A percentile compares a stretch with the other conserved stretches of the same genome.
Evolutionary conservation across 306 rosid genomes (phyloP).

Genomic region (Herpetospermum pedunculosum): DNA sequence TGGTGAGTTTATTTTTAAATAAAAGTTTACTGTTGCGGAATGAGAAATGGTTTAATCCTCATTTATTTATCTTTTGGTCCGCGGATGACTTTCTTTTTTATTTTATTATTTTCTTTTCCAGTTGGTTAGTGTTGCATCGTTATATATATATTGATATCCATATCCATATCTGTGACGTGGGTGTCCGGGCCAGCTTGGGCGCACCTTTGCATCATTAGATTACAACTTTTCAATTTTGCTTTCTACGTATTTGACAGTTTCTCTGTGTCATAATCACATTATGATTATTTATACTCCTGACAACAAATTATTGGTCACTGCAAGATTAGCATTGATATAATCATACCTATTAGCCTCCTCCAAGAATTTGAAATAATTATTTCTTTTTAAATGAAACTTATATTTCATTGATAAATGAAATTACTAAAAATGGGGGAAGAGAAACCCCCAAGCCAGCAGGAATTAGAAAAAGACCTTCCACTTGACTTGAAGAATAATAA

Average conservation of each 20-base stretch:
- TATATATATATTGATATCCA: too few species aligned
- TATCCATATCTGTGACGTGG: too few species aligned
- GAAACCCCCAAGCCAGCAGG: background rate
- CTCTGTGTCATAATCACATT: background rate
- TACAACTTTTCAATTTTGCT: background rate
- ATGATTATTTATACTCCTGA: background rate
- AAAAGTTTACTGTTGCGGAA: background rate
- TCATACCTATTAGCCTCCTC: background rate
- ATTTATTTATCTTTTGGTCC: background rate
- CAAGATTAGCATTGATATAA: background rate
- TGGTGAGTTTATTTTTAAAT: background rate
- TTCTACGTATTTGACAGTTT: background rate
- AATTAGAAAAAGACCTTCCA: background rate
- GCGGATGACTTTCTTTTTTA: background rate
- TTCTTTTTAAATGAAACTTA: background rate
- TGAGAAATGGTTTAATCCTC: background rate
- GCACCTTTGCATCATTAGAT: background rate
- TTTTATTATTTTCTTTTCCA: background rate
- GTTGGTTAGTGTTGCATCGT: background rate
- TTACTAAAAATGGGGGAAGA: background rate
- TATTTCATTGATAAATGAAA: background rate
- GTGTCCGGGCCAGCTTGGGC: too few species aligned
- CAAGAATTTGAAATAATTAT: background rate
- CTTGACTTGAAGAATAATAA: background rate
- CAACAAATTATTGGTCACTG: background rate